Conservation (phyloP, 331 rosid species). For the Acacia pycnantha region DNA sequence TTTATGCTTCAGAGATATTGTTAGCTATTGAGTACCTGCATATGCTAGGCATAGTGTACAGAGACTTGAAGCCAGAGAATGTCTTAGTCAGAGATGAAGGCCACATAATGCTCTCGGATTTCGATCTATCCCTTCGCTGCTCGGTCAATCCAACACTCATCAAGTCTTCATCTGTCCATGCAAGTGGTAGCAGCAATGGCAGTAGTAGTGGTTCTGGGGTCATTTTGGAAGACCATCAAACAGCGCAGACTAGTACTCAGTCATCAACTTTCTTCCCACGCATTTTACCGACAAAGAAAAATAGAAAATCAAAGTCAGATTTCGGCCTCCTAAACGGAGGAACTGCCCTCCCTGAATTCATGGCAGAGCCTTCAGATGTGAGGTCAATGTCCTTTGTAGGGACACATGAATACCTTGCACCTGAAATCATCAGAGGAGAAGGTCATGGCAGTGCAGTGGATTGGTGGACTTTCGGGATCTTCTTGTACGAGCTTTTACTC, state of each 20-base stretch:
- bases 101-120: slow-evolving; percentile 93
- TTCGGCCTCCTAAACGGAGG: slow-evolving; percentile 56
- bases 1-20: slow-evolving; percentile 77
- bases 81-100: slow-evolving; percentile 86
- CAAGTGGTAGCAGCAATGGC: slow-evolving; percentile 4
- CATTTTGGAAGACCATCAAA: slow-evolving; percentile 44
- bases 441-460: slow-evolving; percentile 96
- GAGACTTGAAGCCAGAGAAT: slow-evolving; percentile 89
- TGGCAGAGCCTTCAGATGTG: slow-evolving; percentile 90
- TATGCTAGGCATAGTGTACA: slow-evolving; percentile 90
- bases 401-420: slow-evolving; percentile 85
- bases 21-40: slow-evolving; percentile 90
- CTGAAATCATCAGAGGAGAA: slow-evolving; percentile 83
- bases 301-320: slow-evolving; percentile 77
- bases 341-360: slow-evolving; percentile 70
- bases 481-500: slow-evolving; percentile 74
- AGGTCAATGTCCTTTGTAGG: slow-evolving; percentile 93
- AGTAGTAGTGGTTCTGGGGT: slow-evolving; percentile 17
- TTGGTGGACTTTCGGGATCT: slow-evolving; percentile 96
- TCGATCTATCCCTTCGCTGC: slow-evolving; percentile 83
- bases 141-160: slow-evolving; percentile 77
- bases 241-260: slow-evolving; percentile 44
- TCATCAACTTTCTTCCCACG: slow-evolving; percentile 73
- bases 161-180: slow-evolving; percentile 64
- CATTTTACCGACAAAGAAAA: slow-evolving; percentile 69